These are phyloP conservation scores for Chalciporus sp. DNA, from an alignment of 1,284 basidiomycete genomes.

Conservation along the genomic window DNA sequence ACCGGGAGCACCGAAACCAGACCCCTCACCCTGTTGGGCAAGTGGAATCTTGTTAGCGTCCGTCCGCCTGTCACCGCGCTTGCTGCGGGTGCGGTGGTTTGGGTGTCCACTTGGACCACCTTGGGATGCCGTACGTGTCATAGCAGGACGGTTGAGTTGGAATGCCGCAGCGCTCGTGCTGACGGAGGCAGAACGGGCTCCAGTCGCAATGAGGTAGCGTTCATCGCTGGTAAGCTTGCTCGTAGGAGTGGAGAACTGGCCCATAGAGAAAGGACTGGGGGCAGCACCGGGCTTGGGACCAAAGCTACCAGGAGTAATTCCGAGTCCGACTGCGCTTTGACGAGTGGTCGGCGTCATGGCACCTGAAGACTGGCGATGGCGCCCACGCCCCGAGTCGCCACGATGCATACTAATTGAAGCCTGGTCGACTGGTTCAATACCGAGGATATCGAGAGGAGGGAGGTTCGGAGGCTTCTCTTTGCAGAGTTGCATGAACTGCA, in stretches of 20 bases:
- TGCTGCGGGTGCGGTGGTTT: conserved; percentile 67
- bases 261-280: conserved; percentile 62
- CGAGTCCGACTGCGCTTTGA: conserved; percentile 59
- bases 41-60: conserved; percentile 46
- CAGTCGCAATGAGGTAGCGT: conserved; percentile 57
- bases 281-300: conserved; percentile 44
- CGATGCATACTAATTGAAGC: conserved; percentile 53
- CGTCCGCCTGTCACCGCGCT: conserved; percentile 65
- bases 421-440: conserved; percentile 79
- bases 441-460: conserved; percentile 89
- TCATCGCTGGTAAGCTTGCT: conserved; percentile 74
- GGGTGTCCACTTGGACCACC: conserved; percentile 57
- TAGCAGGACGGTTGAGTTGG: conserved; percentile 53
- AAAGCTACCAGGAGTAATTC: conserved; percentile 42
- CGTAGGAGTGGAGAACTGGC: conserved; percentile 65
- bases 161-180: conserved; percentile 44
- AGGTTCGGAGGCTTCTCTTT: conserved; percentile 92
- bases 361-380: conserved; percentile 49
- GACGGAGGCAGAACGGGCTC: conserved; percentile 48
- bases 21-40: conserved; percentile 36
- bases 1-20: conserved; percentile 27
- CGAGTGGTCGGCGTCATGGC: conserved; percentile 47
- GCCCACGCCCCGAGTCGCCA: conserved; percentile 63
- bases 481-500: conserved; percentile 97
- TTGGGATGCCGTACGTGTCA: conserved; percentile 79